Percentiles rank a stretch among this genome's conserved stretches.
phyloP scores from a whole-genome alignment of 108 stramenopile species.

The Skeletonema marinoi region DNA sequence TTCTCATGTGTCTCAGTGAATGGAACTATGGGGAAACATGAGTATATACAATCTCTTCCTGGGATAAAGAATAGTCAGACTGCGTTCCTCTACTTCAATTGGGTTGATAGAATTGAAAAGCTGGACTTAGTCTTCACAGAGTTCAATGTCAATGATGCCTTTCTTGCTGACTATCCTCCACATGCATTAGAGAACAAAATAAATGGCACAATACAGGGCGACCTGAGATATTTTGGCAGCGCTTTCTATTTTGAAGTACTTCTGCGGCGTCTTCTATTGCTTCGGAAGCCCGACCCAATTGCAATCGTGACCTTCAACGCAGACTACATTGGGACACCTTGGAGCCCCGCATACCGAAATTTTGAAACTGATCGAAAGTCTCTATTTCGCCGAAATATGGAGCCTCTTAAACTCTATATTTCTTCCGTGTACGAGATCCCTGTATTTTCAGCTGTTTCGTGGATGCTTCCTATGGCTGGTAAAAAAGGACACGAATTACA shows the following conservation, averaged over 20 bases:
- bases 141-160: constrained; percentile 40
- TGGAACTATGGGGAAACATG: constrained; percentile 3
- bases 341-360: constrained; percentile 1
- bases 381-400: constrained; percentile 21
- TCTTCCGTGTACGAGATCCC: constrained; percentile 42
- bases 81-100: background rate
- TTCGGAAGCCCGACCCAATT: constrained; percentile 38
- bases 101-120: constrained; percentile 8
- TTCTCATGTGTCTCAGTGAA: constrained; percentile 19
- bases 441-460: constrained; percentile 29
- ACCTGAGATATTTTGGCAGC: constrained; percentile 8
- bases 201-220: background rate
- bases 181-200: constrained; percentile 41
- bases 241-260: constrained; percentile 22
- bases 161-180: constrained; percentile 13
- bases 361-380: background rate
- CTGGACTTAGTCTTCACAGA: constrained; percentile 39
- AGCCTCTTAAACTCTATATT: constrained; percentile 34
- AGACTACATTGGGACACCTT: constrained; percentile 22
- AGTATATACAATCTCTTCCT: background rate
- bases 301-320: constrained; percentile 46
- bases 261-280: constrained; percentile 25
- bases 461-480: constrained; percentile 43
- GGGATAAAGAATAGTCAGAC: background rate
- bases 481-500: constrained; percentile 24